A percentile compares a stretch with the other conserved stretches of the same genome.
Evolutionary conservation across 345 rosid genomes (phyloP).

Genomic region (Dovyalis caffra): DNA sequence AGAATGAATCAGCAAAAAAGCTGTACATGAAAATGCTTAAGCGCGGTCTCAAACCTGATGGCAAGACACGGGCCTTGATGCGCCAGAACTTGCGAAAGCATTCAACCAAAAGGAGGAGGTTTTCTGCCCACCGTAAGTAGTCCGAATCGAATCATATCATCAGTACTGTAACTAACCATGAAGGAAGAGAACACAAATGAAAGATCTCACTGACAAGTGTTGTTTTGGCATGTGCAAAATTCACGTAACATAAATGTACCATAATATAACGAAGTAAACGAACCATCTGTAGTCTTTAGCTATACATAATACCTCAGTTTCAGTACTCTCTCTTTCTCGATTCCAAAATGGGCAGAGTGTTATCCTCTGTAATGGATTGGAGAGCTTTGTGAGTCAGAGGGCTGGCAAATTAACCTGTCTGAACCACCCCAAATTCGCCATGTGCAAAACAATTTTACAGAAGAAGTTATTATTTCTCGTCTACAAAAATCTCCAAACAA

Average conservation of each 20-base stretch:
- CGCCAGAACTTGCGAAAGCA: conserved; percentile 52
- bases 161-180: not conserved
- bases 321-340: not conserved
- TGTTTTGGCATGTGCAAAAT: not conserved
- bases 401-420: not conserved
- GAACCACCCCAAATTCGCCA: too few species aligned
- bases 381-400: not conserved
- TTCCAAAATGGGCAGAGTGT: too few species aligned
- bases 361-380: too few species aligned
- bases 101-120: not conserved
- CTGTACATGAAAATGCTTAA: conserved; percentile 55
- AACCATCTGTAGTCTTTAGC: not conserved
- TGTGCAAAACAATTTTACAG: too few species aligned
- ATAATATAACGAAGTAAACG: not conserved
- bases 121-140: not conserved
- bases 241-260: not conserved
- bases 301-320: too few species aligned
- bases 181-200: not conserved
- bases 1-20: conserved; percentile 57
- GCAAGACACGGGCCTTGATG: conserved; percentile 72
- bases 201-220: not conserved
- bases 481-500: too few species aligned
- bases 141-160: not conserved
- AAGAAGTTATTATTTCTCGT: too few species aligned
- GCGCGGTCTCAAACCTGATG: conserved; percentile 59